Percentiles rank a stretch among this genome's conserved stretches.
Evolutionary conservation across 108 stramenopile genomes (phyloP).

Genomic region (Nitzschia inconspicua): DNA sequence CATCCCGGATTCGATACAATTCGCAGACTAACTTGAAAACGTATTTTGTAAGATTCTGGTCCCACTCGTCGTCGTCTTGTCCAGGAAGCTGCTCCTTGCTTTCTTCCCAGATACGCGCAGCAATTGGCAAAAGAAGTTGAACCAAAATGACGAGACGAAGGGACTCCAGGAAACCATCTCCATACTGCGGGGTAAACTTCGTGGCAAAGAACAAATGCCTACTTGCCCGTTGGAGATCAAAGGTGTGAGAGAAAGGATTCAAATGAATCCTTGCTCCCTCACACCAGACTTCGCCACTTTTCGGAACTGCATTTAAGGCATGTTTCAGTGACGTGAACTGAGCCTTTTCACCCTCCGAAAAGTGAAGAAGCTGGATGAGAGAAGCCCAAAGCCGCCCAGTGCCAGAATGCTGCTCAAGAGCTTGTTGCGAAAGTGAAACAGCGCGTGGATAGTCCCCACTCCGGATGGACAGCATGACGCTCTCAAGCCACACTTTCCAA

Average conservation of each 20-base stretch:
- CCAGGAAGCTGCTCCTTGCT: constrained; percentile 16
- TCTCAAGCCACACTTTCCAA: constrained; percentile 96
- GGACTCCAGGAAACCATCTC: constrained; percentile 91
- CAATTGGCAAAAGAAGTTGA: constrained; percentile 65
- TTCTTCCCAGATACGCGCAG: constrained; percentile 41
- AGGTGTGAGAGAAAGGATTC: constrained; percentile 80
- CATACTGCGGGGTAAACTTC: constrained; percentile 97
- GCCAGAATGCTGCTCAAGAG: constrained; percentile 83
- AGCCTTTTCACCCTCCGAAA: constrained; percentile 67
- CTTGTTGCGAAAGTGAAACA: constrained; percentile 63
- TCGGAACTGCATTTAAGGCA: constrained; percentile 92
- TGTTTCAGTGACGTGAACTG: constrained; percentile 69
- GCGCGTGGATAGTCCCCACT: constrained; percentile 58
- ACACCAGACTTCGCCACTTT: constrained; percentile 98
- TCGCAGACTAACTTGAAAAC: constrained; percentile 12
- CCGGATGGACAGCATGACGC: constrained; percentile 88
- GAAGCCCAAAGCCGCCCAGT: constrained; percentile 97
- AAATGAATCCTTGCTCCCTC: constrained; percentile 86
- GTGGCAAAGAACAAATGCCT: constrained; percentile 91
- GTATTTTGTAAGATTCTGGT: constrained; percentile 12
- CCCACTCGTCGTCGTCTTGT: constrained; percentile 3
- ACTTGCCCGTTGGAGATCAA: constrained; percentile 76
- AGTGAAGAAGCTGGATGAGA: constrained; percentile 87
- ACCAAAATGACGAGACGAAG: constrained; percentile 68
- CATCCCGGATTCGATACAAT: constrained; percentile 5